These are phyloP conservation scores for Pseudocercospora vitis DNA, from an alignment of 2,329 filamentous ascomycete genomes.

Conservation along the genomic window DNA sequence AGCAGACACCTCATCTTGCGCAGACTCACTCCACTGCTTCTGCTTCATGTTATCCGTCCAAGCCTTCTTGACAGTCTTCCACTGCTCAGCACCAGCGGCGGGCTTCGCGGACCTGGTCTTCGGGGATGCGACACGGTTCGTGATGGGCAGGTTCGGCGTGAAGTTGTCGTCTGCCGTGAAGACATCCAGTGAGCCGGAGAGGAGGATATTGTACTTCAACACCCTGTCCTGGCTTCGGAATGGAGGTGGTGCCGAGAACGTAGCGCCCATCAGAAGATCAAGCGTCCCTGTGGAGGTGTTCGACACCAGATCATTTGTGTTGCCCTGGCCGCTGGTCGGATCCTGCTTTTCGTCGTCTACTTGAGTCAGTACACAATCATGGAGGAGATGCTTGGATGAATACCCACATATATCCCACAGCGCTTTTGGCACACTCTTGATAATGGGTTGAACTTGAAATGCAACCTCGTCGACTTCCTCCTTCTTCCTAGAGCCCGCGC, in stretches of 20 bases:
- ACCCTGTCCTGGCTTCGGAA: conserved; percentile 4
- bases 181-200: not conserved
- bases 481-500: no score
- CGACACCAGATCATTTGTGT: not conserved
- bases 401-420: not conserved
- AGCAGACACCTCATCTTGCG: not conserved
- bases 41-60: not conserved
- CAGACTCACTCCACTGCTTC: not conserved
- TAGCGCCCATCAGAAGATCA: not conserved
- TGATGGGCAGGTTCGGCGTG: not conserved
- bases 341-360: not conserved
- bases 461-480: not conserved
- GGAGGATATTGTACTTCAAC: conserved; percentile 7
- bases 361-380: not conserved
- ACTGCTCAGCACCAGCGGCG: not conserved
- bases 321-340: not conserved
- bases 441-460: not conserved
- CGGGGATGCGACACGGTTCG: not conserved
- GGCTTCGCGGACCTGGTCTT: not conserved
- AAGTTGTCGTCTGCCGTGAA: conserved; percentile 1
- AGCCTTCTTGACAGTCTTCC: not conserved
- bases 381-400: not conserved
- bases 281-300: not conserved
- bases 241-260: conserved; percentile 1
- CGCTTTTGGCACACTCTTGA: not conserved